These are phyloP conservation scores for Bipolaris sorokiniana DNA, from an alignment of 2,329 filamentous ascomycete genomes.

Conservation along the genomic window DNA sequence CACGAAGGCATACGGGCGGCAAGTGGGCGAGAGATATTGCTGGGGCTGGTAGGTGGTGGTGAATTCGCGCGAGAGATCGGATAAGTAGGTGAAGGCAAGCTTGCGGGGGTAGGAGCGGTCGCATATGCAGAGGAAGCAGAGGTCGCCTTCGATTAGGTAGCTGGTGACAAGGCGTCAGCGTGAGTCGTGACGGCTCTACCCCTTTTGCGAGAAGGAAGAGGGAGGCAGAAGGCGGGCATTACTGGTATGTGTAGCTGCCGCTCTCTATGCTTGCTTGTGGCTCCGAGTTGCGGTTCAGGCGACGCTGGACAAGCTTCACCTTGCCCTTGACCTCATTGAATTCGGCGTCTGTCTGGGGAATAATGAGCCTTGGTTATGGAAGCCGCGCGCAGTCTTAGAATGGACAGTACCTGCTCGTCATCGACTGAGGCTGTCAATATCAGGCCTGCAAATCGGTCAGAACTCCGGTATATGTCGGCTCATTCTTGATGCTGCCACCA, in stretches of 20 bases:
- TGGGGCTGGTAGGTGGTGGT: conserved; percentile 76
- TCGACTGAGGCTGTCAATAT: conserved; percentile 95
- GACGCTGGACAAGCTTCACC: conserved; percentile 86
- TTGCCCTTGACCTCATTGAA: conserved; percentile 89
- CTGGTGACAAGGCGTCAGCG: conserved; percentile 52
- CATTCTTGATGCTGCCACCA: conserved; percentile 14
- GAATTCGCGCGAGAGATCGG: conserved; percentile 91
- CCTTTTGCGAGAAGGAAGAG: background rate
- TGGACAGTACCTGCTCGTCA: conserved; percentile 71
- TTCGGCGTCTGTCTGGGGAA: conserved; percentile 67
- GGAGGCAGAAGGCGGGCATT: conserved; percentile 50
- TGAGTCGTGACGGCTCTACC: background rate
- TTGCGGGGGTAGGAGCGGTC: conserved; percentile 95
- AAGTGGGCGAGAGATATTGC: conserved; percentile 74
- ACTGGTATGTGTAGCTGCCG: conserved; percentile 84
- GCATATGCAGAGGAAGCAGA: conserved; percentile 93
- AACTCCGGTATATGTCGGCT: background rate
- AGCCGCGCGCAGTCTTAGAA: background rate
- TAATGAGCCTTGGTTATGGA: conserved; percentile 19
- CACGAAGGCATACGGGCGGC: conserved; percentile 94
- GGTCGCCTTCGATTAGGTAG: conserved; percentile 81
- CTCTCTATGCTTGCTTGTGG: conserved; percentile 91
- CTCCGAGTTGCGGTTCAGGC: conserved; percentile 86
- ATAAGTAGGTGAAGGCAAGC: conserved; percentile 96
- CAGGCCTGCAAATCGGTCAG: conserved; percentile 67